Percentiles rank a stretch among this genome's conserved stretches.
Conservation (phyloP, 805 yeast species). For the Kockiozyma suomiensis region DNA sequence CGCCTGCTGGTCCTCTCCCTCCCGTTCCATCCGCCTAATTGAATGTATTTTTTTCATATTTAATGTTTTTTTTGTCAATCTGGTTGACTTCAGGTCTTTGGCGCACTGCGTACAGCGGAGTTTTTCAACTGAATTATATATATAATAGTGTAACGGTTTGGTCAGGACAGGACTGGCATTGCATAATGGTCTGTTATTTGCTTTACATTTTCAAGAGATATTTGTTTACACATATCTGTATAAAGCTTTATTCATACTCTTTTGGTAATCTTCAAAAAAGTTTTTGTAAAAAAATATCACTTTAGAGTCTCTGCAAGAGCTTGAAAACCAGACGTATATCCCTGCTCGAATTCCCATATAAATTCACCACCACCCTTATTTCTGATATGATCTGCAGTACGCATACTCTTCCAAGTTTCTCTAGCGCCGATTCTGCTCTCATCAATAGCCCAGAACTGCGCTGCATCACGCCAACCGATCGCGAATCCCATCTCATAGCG, state of each 20-base stretch:
- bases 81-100: too few species aligned
- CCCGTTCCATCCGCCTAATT: background rate
- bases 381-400: slow-evolving; percentile 63
- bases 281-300: background rate
- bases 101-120: background rate
- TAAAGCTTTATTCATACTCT: background rate
- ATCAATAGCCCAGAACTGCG: slow-evolving; percentile 66
- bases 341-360: slow-evolving; percentile 91
- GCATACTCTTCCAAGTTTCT: slow-evolving; percentile 65
- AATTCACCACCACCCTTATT: slow-evolving; percentile 57
- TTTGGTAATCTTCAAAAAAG: too few species aligned
- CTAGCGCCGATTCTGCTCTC: slow-evolving; percentile 75
- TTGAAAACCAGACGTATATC: slow-evolving; percentile 65
- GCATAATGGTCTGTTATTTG: background rate
- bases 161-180: too few species aligned
- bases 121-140: background rate
- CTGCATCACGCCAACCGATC: slow-evolving; percentile 73
- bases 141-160: too few species aligned
- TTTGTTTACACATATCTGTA: background rate
- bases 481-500: slow-evolving; percentile 77
- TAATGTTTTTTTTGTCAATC: too few species aligned
- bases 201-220: background rate
- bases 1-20: slow-evolving; percentile 14
- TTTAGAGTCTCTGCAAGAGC: slow-evolving; percentile 42
- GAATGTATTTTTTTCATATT: background rate